Evolutionary conservation across 176 grass and related monocot species (phyloP).

Genomic region (Oryza longistaminata): DNA sequence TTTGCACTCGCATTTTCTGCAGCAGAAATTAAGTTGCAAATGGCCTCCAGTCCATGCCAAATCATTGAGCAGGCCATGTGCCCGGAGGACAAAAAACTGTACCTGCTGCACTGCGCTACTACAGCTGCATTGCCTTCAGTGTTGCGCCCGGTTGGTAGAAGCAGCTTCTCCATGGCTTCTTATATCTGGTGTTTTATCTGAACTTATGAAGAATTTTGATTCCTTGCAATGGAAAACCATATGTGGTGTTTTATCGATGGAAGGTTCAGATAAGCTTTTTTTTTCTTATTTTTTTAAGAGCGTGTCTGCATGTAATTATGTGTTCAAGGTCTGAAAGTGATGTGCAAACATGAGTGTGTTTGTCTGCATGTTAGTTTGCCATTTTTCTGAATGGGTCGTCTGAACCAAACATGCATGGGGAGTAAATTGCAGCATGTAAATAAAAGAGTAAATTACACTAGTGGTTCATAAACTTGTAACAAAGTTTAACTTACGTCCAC

Average conservation of each 20-base stretch:
- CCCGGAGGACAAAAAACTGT: not conserved
- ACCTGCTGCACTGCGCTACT: not conserved
- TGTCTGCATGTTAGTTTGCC: not conserved
- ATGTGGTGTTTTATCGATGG: not conserved
- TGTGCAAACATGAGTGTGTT: not conserved
- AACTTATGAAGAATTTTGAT: not conserved
- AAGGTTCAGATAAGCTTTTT: slow-evolving; percentile 15
- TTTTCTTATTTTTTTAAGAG: not conserved
- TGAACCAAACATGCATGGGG: not conserved
- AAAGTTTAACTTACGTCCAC: no score
- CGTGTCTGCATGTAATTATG: not conserved
- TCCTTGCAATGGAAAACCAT: not conserved
- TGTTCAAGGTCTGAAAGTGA: not conserved
- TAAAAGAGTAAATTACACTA: no score
- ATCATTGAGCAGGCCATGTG: slow-evolving; percentile 39
- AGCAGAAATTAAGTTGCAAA: not conserved
- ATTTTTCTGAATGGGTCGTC: not conserved
- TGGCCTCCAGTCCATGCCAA: slow-evolving; percentile 16
- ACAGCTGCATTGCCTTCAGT: not conserved
- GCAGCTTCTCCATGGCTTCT: slow-evolving; percentile 25
- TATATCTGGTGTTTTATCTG: slow-evolving; percentile 13
- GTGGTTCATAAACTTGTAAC: no score
- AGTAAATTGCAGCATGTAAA: not conserved
- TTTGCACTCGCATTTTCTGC: not conserved
- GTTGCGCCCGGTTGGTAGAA: not conserved